Conservation (phyloP, 495 filamentous ascomycete species). For the Parachaetomium inaequale region DNA sequence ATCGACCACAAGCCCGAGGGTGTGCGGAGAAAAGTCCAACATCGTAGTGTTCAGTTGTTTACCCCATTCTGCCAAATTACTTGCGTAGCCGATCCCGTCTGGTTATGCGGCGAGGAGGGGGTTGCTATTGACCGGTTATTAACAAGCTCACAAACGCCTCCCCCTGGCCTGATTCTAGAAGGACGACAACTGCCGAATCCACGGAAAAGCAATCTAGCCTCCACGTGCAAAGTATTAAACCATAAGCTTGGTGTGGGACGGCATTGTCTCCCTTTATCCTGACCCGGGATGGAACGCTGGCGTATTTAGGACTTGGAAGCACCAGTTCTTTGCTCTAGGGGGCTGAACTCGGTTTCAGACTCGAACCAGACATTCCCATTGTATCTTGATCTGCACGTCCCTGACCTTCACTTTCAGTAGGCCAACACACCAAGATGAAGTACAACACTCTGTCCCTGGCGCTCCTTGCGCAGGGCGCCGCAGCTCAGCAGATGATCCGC, state of each 20-base stretch:
- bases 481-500: constrained; percentile 36
- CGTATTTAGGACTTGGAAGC: neutral
- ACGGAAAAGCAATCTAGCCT: neutral
- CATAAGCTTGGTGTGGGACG: neutral
- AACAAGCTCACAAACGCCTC: neutral
- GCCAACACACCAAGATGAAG: neutral
- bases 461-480: neutral
- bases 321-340: neutral
- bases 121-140: constrained; percentile 7
- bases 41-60: neutral
- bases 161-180: neutral
- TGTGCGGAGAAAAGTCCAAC: neutral
- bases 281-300: neutral
- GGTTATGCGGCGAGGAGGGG: neutral
- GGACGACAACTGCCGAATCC: constrained; percentile 3
- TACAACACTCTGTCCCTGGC: neutral
- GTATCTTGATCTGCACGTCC: neutral
- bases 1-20: neutral
- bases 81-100: neutral
- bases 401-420: neutral
- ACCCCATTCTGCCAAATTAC: constrained; percentile 7
- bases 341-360: neutral
- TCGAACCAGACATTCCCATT: neutral
- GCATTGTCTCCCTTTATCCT: constrained; percentile 4
- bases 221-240: neutral